Base-by-base conservation (phyloP, 495 filamentous ascomycete species). In the Thermothielavioides terrestris region DNA sequence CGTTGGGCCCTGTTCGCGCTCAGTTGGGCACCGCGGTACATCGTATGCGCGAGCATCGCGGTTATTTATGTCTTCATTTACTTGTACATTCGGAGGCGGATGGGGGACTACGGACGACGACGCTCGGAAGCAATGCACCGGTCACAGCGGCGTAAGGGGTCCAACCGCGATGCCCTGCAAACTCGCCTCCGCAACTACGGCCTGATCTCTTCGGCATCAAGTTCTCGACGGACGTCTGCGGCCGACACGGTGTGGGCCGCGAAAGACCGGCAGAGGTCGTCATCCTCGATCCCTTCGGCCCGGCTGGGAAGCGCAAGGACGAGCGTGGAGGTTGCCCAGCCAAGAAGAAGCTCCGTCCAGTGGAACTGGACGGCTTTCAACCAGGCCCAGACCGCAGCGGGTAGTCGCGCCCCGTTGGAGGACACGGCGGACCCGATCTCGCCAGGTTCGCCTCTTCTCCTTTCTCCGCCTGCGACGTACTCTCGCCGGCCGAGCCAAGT, bases 21-120 rank as follows among this genome's bases (percentile, higher is more conserved):
- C 26, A 75, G 75, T 40, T 89, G 85, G 85, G 71, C 81, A 14
- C 85, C 85, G 26, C 74, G 85, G 25, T 89, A 89, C 51, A 44
- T 85, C 21, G 80, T 89, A 26, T 77, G 82, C 54, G 62, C 71
- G 28, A 68, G 73, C 35, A 80, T 87, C 48, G 55, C 85, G 10
- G 57, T 68, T 41, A 77, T 87, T 9, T 86, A 86, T 51, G 64
- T 75, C 21, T 72, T 76, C 2, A 81, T 89, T 25, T 87, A 88
- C 58, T 58, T 80, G n/a, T 83, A 86, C 53, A 77, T 85, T 11
- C 68, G 72, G 14, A 50, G 57, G 26, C 25, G 59, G 22, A 60
- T 68, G 56, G 46, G 49, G 12, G 58, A 63, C 14, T 67, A 65
- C 34, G 59, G 57, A 18, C 49, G 63, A 36, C 54, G 62, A 21